phyloP scores from a whole-genome alignment of 352 stramenopile genomes.

The Pythium aristosporum region DNA sequence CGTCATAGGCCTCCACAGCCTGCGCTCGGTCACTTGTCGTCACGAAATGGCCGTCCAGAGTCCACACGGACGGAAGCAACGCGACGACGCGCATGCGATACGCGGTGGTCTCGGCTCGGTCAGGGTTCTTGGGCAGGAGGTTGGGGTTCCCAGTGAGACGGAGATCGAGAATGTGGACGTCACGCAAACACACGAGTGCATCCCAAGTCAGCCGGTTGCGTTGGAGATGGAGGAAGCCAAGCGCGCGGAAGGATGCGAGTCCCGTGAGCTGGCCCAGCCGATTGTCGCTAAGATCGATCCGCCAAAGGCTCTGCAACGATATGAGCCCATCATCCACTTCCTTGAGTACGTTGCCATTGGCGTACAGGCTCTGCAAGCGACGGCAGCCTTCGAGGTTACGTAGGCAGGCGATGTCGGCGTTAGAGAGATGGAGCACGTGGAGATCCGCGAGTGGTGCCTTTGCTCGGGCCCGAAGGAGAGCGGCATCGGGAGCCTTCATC shows the following conservation, averaged over 20 bases:
- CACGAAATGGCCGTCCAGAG: slow-evolving; percentile 61
- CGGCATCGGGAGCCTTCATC: slow-evolving; percentile 43
- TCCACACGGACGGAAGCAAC: slow-evolving; percentile 57
- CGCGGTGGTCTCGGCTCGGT: slow-evolving; percentile 5
- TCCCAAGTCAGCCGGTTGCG: slow-evolving; percentile 44
- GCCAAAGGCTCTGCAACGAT: slow-evolving; percentile 45
- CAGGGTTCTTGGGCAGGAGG: slow-evolving; percentile 21
- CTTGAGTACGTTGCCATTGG: slow-evolving; percentile 45
- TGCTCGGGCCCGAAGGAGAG: slow-evolving; percentile 52
- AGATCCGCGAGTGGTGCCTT: slow-evolving; percentile 49
- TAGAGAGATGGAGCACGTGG: slow-evolving; percentile 52
- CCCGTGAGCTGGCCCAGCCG: slow-evolving; percentile 36
- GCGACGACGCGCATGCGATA: slow-evolving; percentile 50
- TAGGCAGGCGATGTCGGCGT: slow-evolving; percentile 49
- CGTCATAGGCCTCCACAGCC: slow-evolving; percentile 40
- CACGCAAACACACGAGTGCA: slow-evolving; percentile 53
- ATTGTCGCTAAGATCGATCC: slow-evolving; percentile 54
- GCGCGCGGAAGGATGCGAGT: slow-evolving; percentile 42
- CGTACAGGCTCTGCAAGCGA: slow-evolving; percentile 52
- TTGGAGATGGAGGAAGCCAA: slow-evolving; percentile 62
- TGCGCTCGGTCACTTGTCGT: slow-evolving; percentile 36
- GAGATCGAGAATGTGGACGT: slow-evolving; percentile 59
- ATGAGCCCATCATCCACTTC: slow-evolving; percentile 41
- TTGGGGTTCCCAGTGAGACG: slow-evolving; percentile 37
- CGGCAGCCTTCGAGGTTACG: slow-evolving; percentile 45